phyloP scores from a whole-genome alignment of 2,329 filamentous ascomycete species.

The Diplodia corticola region DNA sequence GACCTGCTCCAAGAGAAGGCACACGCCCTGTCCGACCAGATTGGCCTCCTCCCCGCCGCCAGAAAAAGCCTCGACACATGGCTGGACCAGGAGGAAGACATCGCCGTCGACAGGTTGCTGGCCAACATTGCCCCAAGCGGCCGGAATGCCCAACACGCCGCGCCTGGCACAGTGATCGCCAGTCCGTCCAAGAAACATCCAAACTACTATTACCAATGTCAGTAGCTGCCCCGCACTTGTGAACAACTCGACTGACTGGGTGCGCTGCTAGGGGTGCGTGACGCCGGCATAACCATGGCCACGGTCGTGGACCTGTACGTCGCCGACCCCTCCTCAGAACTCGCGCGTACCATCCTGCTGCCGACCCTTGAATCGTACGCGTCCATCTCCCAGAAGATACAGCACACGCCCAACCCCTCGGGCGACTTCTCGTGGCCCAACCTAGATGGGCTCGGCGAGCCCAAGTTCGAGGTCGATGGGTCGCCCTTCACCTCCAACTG shows the following conservation, averaged over 20 bases:
- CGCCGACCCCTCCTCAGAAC: conserved; percentile 30
- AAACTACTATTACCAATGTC: conserved; percentile 50
- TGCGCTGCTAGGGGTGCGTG: conserved; percentile 41
- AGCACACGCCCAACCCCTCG: conserved; percentile 43
- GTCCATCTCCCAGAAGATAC: conserved; percentile 38
- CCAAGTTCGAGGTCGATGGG: conserved; percentile 44
- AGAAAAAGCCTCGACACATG: conserved; percentile 33
- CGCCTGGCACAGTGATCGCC: conserved; percentile 44
- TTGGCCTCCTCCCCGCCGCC: background rate
- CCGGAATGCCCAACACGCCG: conserved; percentile 38
- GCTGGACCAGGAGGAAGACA: conserved; percentile 39
- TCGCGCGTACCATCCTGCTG: conserved; percentile 31
- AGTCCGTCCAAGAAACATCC: conserved; percentile 44
- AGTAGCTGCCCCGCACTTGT: conserved; percentile 8
- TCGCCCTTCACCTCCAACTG: conserved; percentile 41
- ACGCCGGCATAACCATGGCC: conserved; percentile 46
- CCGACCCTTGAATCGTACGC: conserved; percentile 37
- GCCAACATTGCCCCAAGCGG: conserved; percentile 48
- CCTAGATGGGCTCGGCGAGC: conserved; percentile 45
- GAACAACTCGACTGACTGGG: background rate
- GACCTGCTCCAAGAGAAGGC: background rate
- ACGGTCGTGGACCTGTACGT: conserved; percentile 44
- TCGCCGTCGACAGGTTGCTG: conserved; percentile 41
- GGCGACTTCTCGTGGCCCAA: conserved; percentile 35
- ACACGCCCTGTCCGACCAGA: background rate